These are phyloP conservation scores for Cornus kousa DNA, from an alignment of 148 eudicot species.

Conservation along the genomic window DNA sequence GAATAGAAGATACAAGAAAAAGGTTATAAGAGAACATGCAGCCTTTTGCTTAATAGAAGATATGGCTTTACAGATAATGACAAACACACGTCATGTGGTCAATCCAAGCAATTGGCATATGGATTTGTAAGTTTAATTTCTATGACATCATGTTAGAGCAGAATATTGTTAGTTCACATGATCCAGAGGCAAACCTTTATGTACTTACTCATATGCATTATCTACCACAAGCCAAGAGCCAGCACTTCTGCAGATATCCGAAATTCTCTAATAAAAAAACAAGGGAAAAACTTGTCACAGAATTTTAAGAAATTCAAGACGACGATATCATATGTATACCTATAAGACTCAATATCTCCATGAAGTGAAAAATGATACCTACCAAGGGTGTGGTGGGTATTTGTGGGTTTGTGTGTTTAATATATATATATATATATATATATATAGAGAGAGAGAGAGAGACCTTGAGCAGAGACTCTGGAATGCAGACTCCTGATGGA, in stretches of 20 bases:
- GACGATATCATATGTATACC: background rate
- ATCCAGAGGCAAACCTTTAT: background rate
- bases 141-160: background rate
- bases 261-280: slow-evolving; percentile 20
- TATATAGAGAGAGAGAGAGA: slow-evolving; percentile 1
- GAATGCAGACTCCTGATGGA: slow-evolving; percentile 32
- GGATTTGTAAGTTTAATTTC: too few relatives aligned
- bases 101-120: too few relatives aligned
- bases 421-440: too few relatives aligned
- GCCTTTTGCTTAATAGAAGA: too few relatives aligned
- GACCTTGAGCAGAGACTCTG: slow-evolving; percentile 29
- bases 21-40: too few relatives aligned
- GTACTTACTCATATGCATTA: slow-evolving; percentile 35
- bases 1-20: too few relatives aligned
- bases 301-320: background rate
- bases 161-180: background rate
- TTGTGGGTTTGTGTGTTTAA: too few relatives aligned
- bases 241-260: slow-evolving; percentile 25
- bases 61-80: too few relatives aligned
- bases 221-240: slow-evolving; percentile 39
- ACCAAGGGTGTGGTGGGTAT: too few relatives aligned
- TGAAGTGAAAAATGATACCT: too few relatives aligned
- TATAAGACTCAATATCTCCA: too few relatives aligned
- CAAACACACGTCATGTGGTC: too few relatives aligned
- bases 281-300: background rate